A percentile compares a stretch with the other conserved stretches of the same genome.
Evolutionary conservation across 106 monocot species (phyloP).

Genomic region (Agapanthus africanus): DNA sequence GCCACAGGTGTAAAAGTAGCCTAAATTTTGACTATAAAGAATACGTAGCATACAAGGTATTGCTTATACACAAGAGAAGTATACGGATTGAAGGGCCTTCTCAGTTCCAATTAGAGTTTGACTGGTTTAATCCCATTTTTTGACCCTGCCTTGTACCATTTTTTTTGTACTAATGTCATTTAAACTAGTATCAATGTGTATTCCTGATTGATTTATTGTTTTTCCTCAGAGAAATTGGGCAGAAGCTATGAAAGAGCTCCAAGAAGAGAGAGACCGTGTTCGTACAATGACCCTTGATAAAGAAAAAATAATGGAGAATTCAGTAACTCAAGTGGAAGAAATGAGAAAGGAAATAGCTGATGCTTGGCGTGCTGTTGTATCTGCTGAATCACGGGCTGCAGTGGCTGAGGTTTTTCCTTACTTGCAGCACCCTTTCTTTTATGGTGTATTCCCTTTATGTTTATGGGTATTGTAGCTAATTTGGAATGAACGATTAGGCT

Average conservation of each 20-base stretch:
- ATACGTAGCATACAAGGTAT: no score
- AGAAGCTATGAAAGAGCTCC: constrained; percentile 81
- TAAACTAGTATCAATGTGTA: no score
- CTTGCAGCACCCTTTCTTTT: background rate
- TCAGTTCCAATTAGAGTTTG: no score
- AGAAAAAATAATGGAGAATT: constrained; percentile 47
- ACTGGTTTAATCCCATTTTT: no score
- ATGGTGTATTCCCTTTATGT: background rate
- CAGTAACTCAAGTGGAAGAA: constrained; percentile 60
- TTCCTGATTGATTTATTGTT: no score
- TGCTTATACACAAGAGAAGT: no score
- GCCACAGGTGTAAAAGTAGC: no score
- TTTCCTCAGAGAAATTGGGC: constrained; percentile 78
- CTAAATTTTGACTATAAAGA: no score
- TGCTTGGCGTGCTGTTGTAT: constrained; percentile 68
- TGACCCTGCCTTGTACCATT: no score
- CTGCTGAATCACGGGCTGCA: constrained; percentile 78
- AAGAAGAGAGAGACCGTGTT: constrained; percentile 73
- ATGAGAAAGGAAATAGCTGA: constrained; percentile 71
- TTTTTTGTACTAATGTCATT: no score
- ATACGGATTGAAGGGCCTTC: no score
- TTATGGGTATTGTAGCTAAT: background rate
- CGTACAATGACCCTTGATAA: constrained; percentile 54
- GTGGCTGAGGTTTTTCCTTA: constrained; percentile 65
- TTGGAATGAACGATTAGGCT: constrained; percentile 34